Conservation (phyloP, 495 filamentous ascomycete species). For the Daldinia loculata region DNA sequence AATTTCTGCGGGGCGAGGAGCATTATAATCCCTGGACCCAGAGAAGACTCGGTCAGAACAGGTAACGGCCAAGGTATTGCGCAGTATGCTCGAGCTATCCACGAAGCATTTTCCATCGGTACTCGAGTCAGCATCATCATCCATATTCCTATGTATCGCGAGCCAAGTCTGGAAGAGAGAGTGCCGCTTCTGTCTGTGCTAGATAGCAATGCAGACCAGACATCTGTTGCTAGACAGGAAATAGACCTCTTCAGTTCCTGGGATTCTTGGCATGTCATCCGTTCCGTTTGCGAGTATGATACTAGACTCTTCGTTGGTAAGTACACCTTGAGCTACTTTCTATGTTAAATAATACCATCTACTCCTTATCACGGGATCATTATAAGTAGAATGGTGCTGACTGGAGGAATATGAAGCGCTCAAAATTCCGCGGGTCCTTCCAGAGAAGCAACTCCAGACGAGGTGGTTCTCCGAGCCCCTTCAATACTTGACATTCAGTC, state of each 20-base stretch:
- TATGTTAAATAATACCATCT: neutral
- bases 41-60: constrained; percentile 51
- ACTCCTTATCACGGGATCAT: neutral
- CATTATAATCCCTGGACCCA: constrained; percentile 82
- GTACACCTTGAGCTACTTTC: constrained; percentile 43
- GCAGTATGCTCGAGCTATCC: constrained; percentile 86
- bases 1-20: constrained; percentile 90
- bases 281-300: constrained; percentile 87
- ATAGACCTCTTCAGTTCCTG: constrained; percentile 78
- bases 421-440: constrained; percentile 78
- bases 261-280: constrained; percentile 93
- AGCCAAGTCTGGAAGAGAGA: constrained; percentile 55
- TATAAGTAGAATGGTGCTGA: constrained; percentile 7
- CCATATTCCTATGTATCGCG: constrained; percentile 78
- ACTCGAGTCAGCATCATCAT: constrained; percentile 82
- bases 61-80: constrained; percentile 55
- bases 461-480: constrained; percentile 97
- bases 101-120: constrained; percentile 76
- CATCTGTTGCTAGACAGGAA: constrained; percentile 42
- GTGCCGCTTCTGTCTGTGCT: constrained; percentile 49
- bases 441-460: constrained; percentile 74
- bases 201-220: constrained; percentile 42
- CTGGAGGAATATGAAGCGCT: constrained; percentile 63
- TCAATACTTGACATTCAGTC: constrained; percentile 75
- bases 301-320: constrained; percentile 85